Conservation (phyloP, 768 basidiomycete species). For the Lyophyllum semitale region DNA sequence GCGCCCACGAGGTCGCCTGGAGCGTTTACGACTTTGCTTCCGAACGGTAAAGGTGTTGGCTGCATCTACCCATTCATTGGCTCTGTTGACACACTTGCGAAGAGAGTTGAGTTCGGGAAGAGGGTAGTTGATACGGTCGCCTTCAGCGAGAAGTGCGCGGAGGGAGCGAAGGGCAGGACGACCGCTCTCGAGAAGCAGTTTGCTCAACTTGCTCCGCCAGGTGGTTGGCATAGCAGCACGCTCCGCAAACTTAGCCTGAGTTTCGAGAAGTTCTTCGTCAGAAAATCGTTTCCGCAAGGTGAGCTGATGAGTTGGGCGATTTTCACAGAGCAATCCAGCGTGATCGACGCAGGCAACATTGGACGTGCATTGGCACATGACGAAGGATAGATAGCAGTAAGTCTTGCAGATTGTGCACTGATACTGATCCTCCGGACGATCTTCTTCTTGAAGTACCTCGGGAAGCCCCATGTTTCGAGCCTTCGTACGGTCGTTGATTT, state of each 20-base stretch:
- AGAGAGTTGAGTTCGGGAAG: slow-evolving; percentile 73
- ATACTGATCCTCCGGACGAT: slow-evolving; percentile 91
- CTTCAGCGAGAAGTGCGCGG: slow-evolving; percentile 83
- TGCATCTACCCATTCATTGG: slow-evolving; percentile 87
- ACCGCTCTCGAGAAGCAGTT: slow-evolving; percentile 65
- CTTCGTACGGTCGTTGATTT: slow-evolving; percentile 65
- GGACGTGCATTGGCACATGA: slow-evolving; percentile 78
- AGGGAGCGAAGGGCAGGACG: slow-evolving; percentile 77
- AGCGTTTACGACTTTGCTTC: slow-evolving; percentile 80
- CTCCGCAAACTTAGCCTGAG: slow-evolving; percentile 62
- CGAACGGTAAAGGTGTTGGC: slow-evolving; percentile 78
- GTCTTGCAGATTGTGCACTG: slow-evolving; percentile 92
- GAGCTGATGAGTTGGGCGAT: slow-evolving; percentile 44
- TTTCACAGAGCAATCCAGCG: slow-evolving; percentile 71
- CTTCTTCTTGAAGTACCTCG: slow-evolving; percentile 76
- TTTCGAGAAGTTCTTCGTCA: slow-evolving; percentile 75
- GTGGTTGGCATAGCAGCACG: slow-evolving; percentile 70
- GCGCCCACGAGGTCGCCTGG: slow-evolving; percentile 62
- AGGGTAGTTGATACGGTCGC: slow-evolving; percentile 79
- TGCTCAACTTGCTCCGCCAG: slow-evolving; percentile 77
- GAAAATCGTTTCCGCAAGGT: slow-evolving; percentile 80
- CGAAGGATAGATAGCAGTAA: slow-evolving; percentile 94
- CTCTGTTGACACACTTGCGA: slow-evolving; percentile 76
- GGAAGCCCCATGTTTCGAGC: slow-evolving; percentile 61
- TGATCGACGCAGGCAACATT: slow-evolving; percentile 89